Conservation (phyloP, 495 filamentous ascomycete species). For the Hamigera avellanea region DNA sequence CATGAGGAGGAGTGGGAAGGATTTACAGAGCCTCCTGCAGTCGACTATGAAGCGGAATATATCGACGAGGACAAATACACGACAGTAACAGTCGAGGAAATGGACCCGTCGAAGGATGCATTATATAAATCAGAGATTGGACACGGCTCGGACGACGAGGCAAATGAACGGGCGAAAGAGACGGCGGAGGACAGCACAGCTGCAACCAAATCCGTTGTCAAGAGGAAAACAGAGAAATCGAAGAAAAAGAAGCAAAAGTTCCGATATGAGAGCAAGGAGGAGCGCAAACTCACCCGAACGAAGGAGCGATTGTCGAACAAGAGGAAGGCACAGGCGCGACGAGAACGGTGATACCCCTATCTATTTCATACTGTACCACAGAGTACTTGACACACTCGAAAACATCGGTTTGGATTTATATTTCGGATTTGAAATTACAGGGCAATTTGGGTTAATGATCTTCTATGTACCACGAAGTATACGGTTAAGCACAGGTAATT, state of each 20-base stretch:
- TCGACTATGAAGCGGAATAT: slow-evolving; percentile 86
- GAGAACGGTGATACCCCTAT: slow-evolving; percentile 20
- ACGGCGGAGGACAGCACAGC: slow-evolving; percentile 16
- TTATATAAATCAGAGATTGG: slow-evolving; percentile 40
- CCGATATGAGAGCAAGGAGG: slow-evolving; percentile 75
- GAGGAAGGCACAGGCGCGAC: slow-evolving; percentile 34
- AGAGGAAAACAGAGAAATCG: slow-evolving; percentile 38
- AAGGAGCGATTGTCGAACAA: slow-evolving; percentile 57
- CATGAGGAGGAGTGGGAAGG: slow-evolving; percentile 51
- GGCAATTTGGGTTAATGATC: slow-evolving; percentile 6
- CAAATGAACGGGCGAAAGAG: slow-evolving; percentile 14
- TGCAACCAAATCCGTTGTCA: slow-evolving; percentile 16
- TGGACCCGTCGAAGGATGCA: slow-evolving; percentile 65
- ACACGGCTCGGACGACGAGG: slow-evolving; percentile 26
- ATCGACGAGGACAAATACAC: slow-evolving; percentile 93
- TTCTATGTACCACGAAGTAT: slow-evolving; percentile 8
- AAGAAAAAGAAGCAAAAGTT: slow-evolving; percentile 86
- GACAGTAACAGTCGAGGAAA: slow-evolving; percentile 86
- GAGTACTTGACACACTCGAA: no score
- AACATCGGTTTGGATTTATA: no score
- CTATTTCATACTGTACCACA: slow-evolving; percentile 3
- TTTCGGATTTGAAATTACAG: not conserved
- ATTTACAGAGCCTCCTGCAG: slow-evolving; percentile 41
- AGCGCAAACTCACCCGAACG: slow-evolving; percentile 52
- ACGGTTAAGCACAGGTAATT: slow-evolving; percentile 2